phyloP scores from a whole-genome alignment of 257 asterid genomes.

The Handroanthus guayacan region DNA sequence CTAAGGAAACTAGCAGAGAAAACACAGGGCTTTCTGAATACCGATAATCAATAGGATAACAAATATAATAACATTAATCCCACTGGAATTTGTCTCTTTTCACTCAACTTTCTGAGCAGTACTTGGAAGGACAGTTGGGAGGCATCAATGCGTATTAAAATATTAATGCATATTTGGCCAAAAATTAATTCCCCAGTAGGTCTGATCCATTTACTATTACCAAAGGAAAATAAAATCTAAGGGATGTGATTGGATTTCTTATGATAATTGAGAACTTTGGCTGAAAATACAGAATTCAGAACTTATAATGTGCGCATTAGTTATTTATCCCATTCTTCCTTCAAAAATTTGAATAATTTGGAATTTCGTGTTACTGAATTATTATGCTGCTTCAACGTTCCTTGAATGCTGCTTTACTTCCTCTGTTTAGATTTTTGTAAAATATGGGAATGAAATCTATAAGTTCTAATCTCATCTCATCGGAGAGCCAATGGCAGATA shows the following conservation, averaged over 20 bases:
- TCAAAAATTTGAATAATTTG: background rate
- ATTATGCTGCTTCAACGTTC: slow-evolving; percentile 15
- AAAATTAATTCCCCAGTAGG: background rate
- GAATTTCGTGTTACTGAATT: background rate
- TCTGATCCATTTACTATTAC: slow-evolving; percentile 1
- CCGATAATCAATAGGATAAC: slow-evolving; percentile 9
- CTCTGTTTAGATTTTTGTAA: slow-evolving; percentile 7
- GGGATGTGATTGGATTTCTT: slow-evolving; percentile 13
- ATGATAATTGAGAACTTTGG: slow-evolving; percentile 27
- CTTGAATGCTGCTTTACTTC: background rate
- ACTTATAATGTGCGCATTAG: too few species aligned
- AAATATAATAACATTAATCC: background rate
- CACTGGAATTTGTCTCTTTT: slow-evolving; percentile 1
- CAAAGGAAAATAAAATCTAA: background rate
- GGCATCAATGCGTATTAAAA: slow-evolving; percentile 2
- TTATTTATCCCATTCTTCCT: slow-evolving; percentile 10
- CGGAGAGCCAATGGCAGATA: too few species aligned
- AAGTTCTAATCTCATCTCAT: background rate
- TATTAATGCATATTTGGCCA: slow-evolving; percentile 16
- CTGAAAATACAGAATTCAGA: slow-evolving; percentile 6
- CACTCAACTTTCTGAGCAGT: slow-evolving; percentile 15
- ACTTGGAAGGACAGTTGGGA: slow-evolving; percentile 18
- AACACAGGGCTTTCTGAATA: slow-evolving; percentile 1
- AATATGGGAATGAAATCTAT: background rate
- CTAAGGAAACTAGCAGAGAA: slow-evolving; percentile 21